Evolutionary conservation across 495 filamentous ascomycete species (phyloP).

Genomic region (Aspergillus cavernicola): DNA sequence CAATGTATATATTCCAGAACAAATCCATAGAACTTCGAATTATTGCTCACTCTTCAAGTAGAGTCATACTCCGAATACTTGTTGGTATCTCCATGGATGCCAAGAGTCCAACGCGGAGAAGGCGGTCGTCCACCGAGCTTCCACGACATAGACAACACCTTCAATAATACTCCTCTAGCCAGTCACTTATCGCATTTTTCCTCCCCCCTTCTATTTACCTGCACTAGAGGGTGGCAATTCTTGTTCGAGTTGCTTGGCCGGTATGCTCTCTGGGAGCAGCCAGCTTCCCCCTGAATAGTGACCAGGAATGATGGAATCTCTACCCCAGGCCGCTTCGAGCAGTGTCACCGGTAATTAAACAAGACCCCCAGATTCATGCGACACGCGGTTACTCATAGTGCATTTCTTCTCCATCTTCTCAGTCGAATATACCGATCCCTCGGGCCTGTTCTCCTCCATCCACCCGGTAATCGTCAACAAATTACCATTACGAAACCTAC

Average conservation of each 20-base stretch:
- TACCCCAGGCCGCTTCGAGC: constrained; percentile 42
- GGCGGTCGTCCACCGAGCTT: constrained; percentile 10
- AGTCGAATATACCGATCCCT: constrained; percentile 82
- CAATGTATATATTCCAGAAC: constrained; percentile 1
- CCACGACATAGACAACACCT: neutral
- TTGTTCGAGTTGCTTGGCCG: constrained; percentile 15
- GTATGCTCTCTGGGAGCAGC: constrained; percentile 31
- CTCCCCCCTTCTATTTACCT: neutral
- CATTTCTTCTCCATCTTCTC: neutral
- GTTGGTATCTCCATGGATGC: too few relatives aligned
- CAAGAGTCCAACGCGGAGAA: constrained; percentile 15
- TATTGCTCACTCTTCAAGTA: too few relatives aligned
- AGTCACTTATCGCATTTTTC: neutral
- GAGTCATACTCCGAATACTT: too few relatives aligned
- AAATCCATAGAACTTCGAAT: too few relatives aligned
- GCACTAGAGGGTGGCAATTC: neutral
- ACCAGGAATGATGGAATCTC: constrained; percentile 45
- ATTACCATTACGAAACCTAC: constrained; percentile 85
- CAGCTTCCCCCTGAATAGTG: constrained; percentile 25
- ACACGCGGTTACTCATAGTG: neutral
- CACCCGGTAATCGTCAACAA: constrained; percentile 70
- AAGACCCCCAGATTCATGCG: neutral
- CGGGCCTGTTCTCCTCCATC: constrained; percentile 77
- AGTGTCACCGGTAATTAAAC: constrained; percentile 46
- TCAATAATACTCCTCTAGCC: too few relatives aligned